Base-by-base conservation (phyloP, 257 asterid species). In the Solanum corneliomulleri region DNA sequence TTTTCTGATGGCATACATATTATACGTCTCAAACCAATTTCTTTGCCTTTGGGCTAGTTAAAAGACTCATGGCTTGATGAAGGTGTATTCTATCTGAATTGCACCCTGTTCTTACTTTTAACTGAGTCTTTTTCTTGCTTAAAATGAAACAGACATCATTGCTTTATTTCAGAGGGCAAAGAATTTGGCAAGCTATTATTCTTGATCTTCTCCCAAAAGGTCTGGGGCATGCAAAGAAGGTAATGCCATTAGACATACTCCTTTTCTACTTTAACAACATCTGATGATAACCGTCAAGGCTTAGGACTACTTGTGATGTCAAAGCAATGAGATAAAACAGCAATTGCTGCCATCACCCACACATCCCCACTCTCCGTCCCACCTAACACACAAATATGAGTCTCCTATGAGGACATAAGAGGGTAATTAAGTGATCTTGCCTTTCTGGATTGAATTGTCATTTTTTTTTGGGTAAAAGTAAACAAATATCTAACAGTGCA, bases 161-260 rank as follows among this genome's bases (percentile, higher is more conserved):
- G 90, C 97, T 97, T 83, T 97, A 93, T 91, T 97, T 97, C 93
- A 94, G 98, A 94, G 99, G 99, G 42, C 98, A 94, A 86, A 94
- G 95, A 91, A 93, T 97, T 87, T 97, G 99, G 99, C 83, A 88
- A 89, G 96, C 98, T 44, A 92, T 97, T 82, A 89, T 97, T 87
- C 93, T 42, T 70, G 97, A 97, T 88, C 98, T 97, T 88, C 97
- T 97, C 52, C 98, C 98, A 2, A 94, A 94, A 90, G 99, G 99
- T 87, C 87, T 97, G 81, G 92, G 87, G 82, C 91, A 88, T 35
- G 97, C 98, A 16, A 88, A 90, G 72, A 94, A 95, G 98, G 99
- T 94, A 91, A 86, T 29, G 6, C 1, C 68, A 80, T 80, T 29
- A 47, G 85, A 29, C 68, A 47, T 80, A 18, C 69, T 80, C 27